A percentile compares a stretch with the other conserved stretches of the same genome.
Evolutionary conservation across 1,284 basidiomycete species (phyloP).

Genomic region (Irpex lacteus): DNA sequence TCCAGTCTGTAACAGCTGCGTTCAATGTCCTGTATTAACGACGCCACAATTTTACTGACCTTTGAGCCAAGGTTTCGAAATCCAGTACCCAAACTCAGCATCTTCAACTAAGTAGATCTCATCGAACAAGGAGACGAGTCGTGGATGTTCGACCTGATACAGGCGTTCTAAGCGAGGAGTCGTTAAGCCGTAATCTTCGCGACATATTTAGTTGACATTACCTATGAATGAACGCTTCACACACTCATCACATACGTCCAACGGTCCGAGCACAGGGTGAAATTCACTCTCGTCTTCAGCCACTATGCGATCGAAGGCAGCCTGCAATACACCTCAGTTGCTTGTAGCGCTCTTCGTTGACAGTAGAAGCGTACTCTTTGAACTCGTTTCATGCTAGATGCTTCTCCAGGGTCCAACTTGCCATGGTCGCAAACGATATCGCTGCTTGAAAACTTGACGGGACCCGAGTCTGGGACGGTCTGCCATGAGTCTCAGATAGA

Average conservation of each 20-base stretch:
- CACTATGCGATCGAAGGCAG: slow-evolving; percentile 45
- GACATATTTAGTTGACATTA: slow-evolving; percentile 24
- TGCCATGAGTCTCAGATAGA: neutral
- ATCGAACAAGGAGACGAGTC: slow-evolving; percentile 54
- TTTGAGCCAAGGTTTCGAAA: slow-evolving; percentile 76
- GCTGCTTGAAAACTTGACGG: slow-evolving; percentile 19
- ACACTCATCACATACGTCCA: slow-evolving; percentile 63
- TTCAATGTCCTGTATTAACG: neutral
- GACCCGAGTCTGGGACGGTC: slow-evolving; percentile 2
- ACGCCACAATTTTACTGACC: slow-evolving; percentile 37
- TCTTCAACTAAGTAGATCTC: slow-evolving; percentile 41
- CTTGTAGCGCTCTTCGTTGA: slow-evolving; percentile 4
- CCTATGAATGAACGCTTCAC: slow-evolving; percentile 59
- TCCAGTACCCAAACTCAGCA: slow-evolving; percentile 57
- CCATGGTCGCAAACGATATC: slow-evolving; percentile 63
- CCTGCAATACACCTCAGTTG: slow-evolving; percentile 31
- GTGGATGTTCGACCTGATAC: slow-evolving; percentile 66
- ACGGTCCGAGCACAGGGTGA: slow-evolving; percentile 40
- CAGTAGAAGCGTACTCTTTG: slow-evolving; percentile 32
- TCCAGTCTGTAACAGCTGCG: slow-evolving; percentile 57
- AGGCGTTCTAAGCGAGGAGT: slow-evolving; percentile 48
- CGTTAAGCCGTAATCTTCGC: neutral
- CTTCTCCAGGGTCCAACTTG: slow-evolving; percentile 52
- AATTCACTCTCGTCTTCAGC: slow-evolving; percentile 46
- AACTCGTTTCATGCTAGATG: slow-evolving; percentile 65